Base-by-base conservation (phyloP, 805 yeast species). In the Cyberlindnera galapagoensis region DNA sequence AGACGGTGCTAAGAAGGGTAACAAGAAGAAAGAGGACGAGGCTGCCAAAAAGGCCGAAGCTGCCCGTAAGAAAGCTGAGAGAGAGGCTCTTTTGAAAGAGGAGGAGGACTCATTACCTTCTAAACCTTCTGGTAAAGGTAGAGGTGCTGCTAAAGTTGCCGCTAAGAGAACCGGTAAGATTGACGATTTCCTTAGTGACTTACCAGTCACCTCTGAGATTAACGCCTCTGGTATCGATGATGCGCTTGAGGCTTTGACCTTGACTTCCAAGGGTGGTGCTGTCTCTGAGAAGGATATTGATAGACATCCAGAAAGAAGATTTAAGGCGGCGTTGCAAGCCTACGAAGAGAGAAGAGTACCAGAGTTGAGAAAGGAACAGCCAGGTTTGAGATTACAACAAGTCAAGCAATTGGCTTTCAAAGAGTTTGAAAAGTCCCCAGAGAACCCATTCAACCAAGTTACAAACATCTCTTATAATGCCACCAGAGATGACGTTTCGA, bases 221-320 rank as follows among this genome's bases (percentile, higher is more conserved):
- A 67, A 66, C 47, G 94, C 94, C 6, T 64, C 75, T 35, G 88
- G 88, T 51, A 66, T 84, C 27, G 94, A 84, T 42, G 73, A 72
- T 49, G 92, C 90, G 3, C 62, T 84, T 40, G 85, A 82, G 33
- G 94, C 94, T 4, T 65, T 84, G 50, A 68, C 83, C 5, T 65
- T 84, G 56, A 70, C 87, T 9, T 61, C 65, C 16, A 71, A 63
- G 28, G 72, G 65, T 33, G 73, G 67, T 18, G 80, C 74, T 32
- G 78, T 79, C 20, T 57, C 62, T 25, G 60, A 60, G 39, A 76
- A 76, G 49, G 84, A 76, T 32, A 65, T 84, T 32, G 95, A 84
- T 39, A 76, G 86, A 56, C 95, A 84, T 47, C 94, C 95, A 8
- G 95, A 84, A 63, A 74, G 94, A 59, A 72, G 95, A 52, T 81